Evolutionary conservation across 108 stramenopile genomes (phyloP).

Genomic region (Thalassiosira profunda): DNA sequence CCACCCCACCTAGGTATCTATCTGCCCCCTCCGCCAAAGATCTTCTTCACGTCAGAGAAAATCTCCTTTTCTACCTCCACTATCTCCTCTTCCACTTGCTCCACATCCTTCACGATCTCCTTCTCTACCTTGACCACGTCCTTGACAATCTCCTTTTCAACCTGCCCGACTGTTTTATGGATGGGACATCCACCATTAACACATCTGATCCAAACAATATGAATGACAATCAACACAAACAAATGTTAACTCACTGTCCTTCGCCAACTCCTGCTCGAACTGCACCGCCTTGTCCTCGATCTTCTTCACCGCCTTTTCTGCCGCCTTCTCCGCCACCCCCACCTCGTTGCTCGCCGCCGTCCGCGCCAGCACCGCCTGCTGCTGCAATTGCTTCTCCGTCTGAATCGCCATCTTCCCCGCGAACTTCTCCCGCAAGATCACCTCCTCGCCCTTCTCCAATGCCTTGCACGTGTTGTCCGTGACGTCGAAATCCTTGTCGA

Average conservation of each 20-base stretch:
- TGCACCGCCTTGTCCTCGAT: slow-evolving; percentile 61
- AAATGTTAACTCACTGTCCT: slow-evolving; percentile 27
- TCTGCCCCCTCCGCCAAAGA: too few species aligned
- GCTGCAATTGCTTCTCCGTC: slow-evolving; percentile 82
- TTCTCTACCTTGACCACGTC: slow-evolving; percentile 47
- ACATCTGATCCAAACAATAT: slow-evolving; percentile 16
- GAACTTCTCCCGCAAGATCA: slow-evolving; percentile 77
- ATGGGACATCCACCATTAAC: slow-evolving; percentile 18
- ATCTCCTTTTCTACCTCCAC: slow-evolving; percentile 35
- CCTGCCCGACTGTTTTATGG: slow-evolving; percentile 21
- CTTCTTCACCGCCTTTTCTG: slow-evolving; percentile 50
- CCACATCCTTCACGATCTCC: slow-evolving; percentile 32
- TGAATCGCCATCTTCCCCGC: slow-evolving; percentile 83
- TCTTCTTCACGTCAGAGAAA: slow-evolving; percentile 8
- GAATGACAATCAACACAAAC: neutral
- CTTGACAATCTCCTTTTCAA: slow-evolving; percentile 45
- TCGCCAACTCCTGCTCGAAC: slow-evolving; percentile 74
- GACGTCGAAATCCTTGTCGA: slow-evolving; percentile 81
- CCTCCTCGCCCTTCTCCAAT: slow-evolving; percentile 50
- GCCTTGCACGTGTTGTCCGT: slow-evolving; percentile 84
- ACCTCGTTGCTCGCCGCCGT: slow-evolving; percentile 80
- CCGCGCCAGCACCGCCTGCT: slow-evolving; percentile 72
- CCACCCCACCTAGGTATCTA: too few species aligned
- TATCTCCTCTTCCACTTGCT: slow-evolving; percentile 22
- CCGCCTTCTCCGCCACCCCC: slow-evolving; percentile 67